Evolutionary conservation across 306 rosid species (phyloP), one percentile per base, ranked within the genome.

Genomic region (Cicer chorassanicum): DNA sequence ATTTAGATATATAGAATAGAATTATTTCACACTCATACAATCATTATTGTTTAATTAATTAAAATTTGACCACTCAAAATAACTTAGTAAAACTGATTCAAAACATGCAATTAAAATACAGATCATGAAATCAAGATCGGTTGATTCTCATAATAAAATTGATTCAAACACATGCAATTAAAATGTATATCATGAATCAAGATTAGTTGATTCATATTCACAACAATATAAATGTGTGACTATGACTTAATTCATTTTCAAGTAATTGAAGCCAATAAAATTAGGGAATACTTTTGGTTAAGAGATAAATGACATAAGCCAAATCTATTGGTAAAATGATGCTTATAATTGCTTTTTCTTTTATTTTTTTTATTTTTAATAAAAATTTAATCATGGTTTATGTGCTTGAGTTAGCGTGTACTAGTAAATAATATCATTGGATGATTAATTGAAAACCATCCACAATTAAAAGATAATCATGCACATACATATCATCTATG

Each of bases 1-100:
- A 81, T 84, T 82, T 65, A 80, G 72, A 83, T 63, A 83, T 63
- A 73, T 73, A 80, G 68, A 84, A 85, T 7, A 9, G 10, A 51
- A 7, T 51, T 16, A 53, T 53, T 15, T 16, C 24, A 53, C 29
- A 8, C 14, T 57, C 40, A 24, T 21, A 24, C 40, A 9, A 11
- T 21, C 39, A 5, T 11, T 12, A 10, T 6, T 11, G 15, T 9
- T 11, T 24, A 21, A 10, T 21, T 56, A 56, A 21, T 21, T 56
- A 56, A 21, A 6, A 51, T 51, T 15, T 2, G 5, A 7, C 1
- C 0, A 1, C 21, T 50, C 1, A 1, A 53, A 53, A 60, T 53
- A n/a, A 62, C 0, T 29, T 29, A 29, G 36, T 29, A 29, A 29
- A 29, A 29, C 5, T 4, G 5, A 29, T 29, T 29, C 5, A 29